phyloP scores from a whole-genome alignment of 2,329 filamentous ascomycete genomes.

The Dothistroma septosporum region DNA sequence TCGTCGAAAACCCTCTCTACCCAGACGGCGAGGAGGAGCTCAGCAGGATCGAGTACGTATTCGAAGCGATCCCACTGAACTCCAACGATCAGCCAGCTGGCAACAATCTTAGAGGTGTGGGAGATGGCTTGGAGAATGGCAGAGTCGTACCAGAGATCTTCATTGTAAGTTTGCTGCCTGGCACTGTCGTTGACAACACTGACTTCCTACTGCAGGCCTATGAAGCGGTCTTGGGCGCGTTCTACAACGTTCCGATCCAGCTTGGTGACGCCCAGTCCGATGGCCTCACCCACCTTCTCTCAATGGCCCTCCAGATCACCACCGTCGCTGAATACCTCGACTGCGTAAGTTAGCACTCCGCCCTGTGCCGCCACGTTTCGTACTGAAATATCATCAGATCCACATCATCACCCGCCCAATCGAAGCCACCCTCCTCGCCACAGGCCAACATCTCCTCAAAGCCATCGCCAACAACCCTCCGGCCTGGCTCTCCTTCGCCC shows the following conservation, averaged over 20 bases:
- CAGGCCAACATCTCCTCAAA: conserved; percentile 45
- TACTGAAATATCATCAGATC: conserved; percentile 19
- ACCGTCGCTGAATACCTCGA: conserved; percentile 47
- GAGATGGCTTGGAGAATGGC: conserved; percentile 24
- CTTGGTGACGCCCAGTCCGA: conserved; percentile 39
- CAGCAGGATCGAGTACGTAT: conserved; percentile 9
- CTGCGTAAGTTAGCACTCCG: conserved; percentile 30
- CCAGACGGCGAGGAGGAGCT: conserved; percentile 6
- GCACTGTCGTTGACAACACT: neutral
- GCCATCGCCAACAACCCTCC: conserved; percentile 43
- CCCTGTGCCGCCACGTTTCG: neutral
- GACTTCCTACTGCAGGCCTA: conserved; percentile 35
- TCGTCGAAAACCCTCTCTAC: conserved; percentile 16
- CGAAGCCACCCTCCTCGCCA: conserved; percentile 46
- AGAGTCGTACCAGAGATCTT: conserved; percentile 15
- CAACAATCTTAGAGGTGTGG: conserved; percentile 9
- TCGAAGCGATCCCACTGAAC: conserved; percentile 19
- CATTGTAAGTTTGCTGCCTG: conserved; percentile 10
- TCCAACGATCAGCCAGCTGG: conserved; percentile 15
- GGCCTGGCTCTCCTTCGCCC: conserved; percentile 45
- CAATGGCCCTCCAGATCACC: conserved; percentile 40
- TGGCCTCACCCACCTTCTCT: conserved; percentile 38
- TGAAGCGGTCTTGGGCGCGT: conserved; percentile 44
- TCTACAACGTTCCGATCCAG: conserved; percentile 42
- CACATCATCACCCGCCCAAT: conserved; percentile 43